Conservation (phyloP, 2,329 filamentous ascomycete species). For the Chrysoporthe austroafricana region DNA sequence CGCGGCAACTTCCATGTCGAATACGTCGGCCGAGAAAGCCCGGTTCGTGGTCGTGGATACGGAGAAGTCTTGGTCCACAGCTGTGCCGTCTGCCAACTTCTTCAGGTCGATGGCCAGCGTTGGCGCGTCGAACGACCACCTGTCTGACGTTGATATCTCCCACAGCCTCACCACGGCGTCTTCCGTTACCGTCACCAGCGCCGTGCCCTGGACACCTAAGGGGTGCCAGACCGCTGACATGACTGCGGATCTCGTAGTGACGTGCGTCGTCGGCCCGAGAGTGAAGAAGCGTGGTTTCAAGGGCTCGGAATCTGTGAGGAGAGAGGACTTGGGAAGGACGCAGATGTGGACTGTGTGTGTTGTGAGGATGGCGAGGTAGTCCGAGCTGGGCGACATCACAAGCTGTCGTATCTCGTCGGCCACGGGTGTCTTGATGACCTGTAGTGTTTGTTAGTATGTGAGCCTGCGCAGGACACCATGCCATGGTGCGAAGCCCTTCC, state of each 20-base stretch:
- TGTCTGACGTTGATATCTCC: slow-evolving; percentile 83
- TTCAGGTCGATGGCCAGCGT: slow-evolving; percentile 84
- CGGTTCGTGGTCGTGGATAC: slow-evolving; percentile 76
- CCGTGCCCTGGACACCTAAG: slow-evolving; percentile 78
- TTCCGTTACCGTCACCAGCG: slow-evolving; percentile 84
- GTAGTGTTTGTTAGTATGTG: slow-evolving; percentile 12
- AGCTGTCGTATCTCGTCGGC: slow-evolving; percentile 85
- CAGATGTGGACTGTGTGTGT: slow-evolving; percentile 87
- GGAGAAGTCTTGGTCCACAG: slow-evolving; percentile 79
- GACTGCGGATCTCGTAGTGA: slow-evolving; percentile 81
- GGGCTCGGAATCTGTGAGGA: slow-evolving; percentile 71
- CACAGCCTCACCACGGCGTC: slow-evolving; percentile 89
- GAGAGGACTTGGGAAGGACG: slow-evolving; percentile 78
- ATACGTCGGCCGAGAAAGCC: slow-evolving; percentile 83
- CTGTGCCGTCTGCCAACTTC: slow-evolving; percentile 84
- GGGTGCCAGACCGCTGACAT: slow-evolving; percentile 91
- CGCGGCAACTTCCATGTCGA: slow-evolving; percentile 93
- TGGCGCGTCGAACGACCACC: slow-evolving; percentile 85
- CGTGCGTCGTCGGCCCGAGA: slow-evolving; percentile 89
- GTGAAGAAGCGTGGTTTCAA: slow-evolving; percentile 86
- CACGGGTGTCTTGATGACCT: slow-evolving; percentile 78
- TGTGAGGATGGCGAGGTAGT: slow-evolving; percentile 84
- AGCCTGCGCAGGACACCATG: neutral
- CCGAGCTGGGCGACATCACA: slow-evolving; percentile 78
- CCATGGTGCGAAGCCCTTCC: neutral